Evolutionary conservation across 371 early-diverging fungal genomes (phyloP).

Genomic region (Apophysomyces sp.): DNA sequence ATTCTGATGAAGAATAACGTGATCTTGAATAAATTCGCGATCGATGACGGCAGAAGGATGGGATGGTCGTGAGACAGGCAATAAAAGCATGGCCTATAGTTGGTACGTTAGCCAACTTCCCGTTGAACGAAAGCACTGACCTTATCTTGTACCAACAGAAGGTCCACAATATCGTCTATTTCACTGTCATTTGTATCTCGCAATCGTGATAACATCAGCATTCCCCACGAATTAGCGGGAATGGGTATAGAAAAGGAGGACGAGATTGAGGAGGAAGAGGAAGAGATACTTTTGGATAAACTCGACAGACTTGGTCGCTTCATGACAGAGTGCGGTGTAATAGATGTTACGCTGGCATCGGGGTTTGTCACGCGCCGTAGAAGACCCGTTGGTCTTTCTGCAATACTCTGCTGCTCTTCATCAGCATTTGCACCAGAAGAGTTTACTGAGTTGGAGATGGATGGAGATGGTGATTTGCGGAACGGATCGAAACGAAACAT

Average conservation of each 20-base stretch:
- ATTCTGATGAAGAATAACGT: constrained; percentile 35
- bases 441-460: neutral
- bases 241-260: constrained; percentile 49
- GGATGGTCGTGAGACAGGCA: constrained; percentile 47
- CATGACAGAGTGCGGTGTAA: neutral
- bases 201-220: constrained; percentile 37
- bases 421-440: neutral
- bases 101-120: neutral
- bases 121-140: constrained; percentile 5
- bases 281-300: constrained; percentile 21
- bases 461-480: neutral
- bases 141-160: constrained; percentile 27
- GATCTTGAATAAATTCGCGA: constrained; percentile 49
- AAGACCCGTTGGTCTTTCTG: neutral
- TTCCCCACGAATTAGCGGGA: constrained; percentile 51
- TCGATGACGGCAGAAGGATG: constrained; percentile 45
- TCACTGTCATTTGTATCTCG: constrained; percentile 30
- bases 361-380: neutral
- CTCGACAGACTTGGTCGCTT: constrained; percentile 24
- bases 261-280: constrained; percentile 12
- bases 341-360: neutral
- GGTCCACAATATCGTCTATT: constrained; percentile 38
- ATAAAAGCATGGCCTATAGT: constrained; percentile 32
- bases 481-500: neutral
- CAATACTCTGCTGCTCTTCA: neutral